Base-by-base conservation (phyloP, 352 stramenopile genomes). In the Globisporangium okanoganense region DNA sequence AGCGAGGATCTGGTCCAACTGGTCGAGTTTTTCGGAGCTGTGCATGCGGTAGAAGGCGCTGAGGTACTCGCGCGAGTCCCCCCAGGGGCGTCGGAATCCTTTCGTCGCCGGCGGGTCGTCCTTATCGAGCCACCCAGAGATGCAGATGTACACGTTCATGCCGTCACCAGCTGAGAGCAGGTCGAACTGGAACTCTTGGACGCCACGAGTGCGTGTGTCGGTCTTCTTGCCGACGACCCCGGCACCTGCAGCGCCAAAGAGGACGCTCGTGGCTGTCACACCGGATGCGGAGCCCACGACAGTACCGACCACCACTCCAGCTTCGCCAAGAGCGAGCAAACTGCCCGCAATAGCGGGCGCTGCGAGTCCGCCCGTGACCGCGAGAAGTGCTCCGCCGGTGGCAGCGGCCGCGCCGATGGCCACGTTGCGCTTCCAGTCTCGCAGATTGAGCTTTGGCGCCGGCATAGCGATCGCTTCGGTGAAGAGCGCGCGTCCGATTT, bases 71-170 rank as follows among this genome's bases (percentile, higher is more conserved):
- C 81, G 72, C 65, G 77, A 90, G 35, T 93, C 85, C 1, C 86
- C 86, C 85, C 85, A 95, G 4, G 84, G 70, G 38, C 81, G 76
- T 35, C 82, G 82, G 33, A 93, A 94, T 2, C 82, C 79, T n/a
- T 67, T 62, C 1, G 22, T 61, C 3, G 27, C 60, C 0, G 73
- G 66, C 3, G 80, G 77, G 18, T 92, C 82, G 14, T 95, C 81
- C 31, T 93, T 74, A 48, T 95, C 86, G 18, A 95, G 65, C 86
- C 86, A 95, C 0, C 86, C 86, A 6, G 82, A 88, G 20, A 95
- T 63, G 60, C 86, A 95, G 61, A 95, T 89, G 72, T 95, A 95
- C 31, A 95, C 86, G 47, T 92, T 92, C 86, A 95, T 88, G 7
- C 86, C 83, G 36, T 92, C 78, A 35, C 86, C 82, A 0, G 81